phyloP scores from a whole-genome alignment of 768 basidiomycete genomes.

The Boletus rubropictus region DNA sequence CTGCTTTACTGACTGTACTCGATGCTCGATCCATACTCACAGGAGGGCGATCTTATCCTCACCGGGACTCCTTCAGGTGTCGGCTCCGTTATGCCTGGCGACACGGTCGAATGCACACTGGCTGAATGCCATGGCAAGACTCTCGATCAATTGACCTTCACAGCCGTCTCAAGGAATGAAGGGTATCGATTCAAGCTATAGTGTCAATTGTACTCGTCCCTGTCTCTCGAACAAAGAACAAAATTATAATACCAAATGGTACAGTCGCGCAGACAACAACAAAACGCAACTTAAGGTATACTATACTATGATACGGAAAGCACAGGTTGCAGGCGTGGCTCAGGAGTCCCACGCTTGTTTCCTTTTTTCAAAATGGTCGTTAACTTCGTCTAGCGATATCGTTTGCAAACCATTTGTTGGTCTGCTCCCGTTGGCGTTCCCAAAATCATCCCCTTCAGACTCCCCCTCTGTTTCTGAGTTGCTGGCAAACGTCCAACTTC shows the following conservation, averaged over 20 bases:
- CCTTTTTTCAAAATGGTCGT: slow-evolving; percentile 18
- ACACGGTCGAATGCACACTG: slow-evolving; percentile 71
- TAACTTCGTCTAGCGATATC: slow-evolving; percentile 26
- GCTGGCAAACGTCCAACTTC: slow-evolving; percentile 66
- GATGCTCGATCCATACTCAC: background rate
- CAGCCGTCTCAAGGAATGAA: slow-evolving; percentile 57
- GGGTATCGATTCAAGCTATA: slow-evolving; percentile 54
- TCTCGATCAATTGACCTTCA: slow-evolving; percentile 60
- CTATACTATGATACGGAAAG: slow-evolving; percentile 17
- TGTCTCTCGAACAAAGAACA: slow-evolving; percentile 1
- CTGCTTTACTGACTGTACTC: background rate
- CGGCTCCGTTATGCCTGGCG: slow-evolving; percentile 69
- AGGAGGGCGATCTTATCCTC: slow-evolving; percentile 90
- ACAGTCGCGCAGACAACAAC: slow-evolving; percentile 10
- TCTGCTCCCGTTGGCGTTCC: slow-evolving; percentile 11
- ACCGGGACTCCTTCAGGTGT: slow-evolving; percentile 93
- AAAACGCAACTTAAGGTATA: slow-evolving; percentile 13
- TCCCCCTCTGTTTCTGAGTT: slow-evolving; percentile 28
- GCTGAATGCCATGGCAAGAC: slow-evolving; percentile 48
- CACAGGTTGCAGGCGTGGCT: background rate
- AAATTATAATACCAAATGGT: slow-evolving; percentile 12
- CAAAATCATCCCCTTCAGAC: slow-evolving; percentile 31
- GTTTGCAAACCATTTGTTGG: slow-evolving; percentile 18
- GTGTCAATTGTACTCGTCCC: background rate
- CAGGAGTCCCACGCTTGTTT: slow-evolving; percentile 16